Conservation (phyloP, 495 filamentous ascomycete species). For the Aspergillus ostianus region DNA sequence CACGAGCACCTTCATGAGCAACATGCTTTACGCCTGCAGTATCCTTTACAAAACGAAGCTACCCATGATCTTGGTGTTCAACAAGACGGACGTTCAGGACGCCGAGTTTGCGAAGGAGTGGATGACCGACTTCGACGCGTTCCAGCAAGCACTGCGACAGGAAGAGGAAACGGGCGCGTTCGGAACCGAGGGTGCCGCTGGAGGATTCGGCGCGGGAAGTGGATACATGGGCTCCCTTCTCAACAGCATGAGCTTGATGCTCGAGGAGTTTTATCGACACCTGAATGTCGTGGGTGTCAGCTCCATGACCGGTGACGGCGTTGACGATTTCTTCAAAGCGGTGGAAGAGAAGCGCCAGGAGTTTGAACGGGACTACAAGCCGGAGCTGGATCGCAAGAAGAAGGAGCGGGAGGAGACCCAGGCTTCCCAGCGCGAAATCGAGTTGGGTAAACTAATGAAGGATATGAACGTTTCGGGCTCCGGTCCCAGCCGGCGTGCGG, state of each 20-base stretch:
- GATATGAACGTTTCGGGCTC: constrained; percentile 76
- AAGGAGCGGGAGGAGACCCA: constrained; percentile 73
- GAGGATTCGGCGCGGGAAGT: constrained; percentile 65
- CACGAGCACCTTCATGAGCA: constrained; percentile 97
- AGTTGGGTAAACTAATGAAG: constrained; percentile 89
- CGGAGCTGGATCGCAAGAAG: constrained; percentile 79
- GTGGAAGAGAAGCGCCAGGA: constrained; percentile 84
- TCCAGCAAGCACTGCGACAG: constrained; percentile 76
- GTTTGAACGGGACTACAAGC: constrained; percentile 87
- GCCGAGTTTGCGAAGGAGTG: constrained; percentile 93
- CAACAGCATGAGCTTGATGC: constrained; percentile 95
- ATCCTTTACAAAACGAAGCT: constrained; percentile 98
- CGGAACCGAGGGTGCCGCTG: constrained; percentile 64
- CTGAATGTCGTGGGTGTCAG: constrained; percentile 90
- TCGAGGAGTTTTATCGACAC: constrained; percentile 96
- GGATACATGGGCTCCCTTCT: constrained; percentile 97
- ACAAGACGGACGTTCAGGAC: constrained; percentile 94
- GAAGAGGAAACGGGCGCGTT: constrained; percentile 80
- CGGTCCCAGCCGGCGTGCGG: constrained; percentile 28
- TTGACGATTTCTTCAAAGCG: constrained; percentile 89
- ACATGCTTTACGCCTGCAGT: constrained; percentile 98
- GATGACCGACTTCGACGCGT: constrained; percentile 99
- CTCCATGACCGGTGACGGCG: constrained; percentile 86
- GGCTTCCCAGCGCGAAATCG: constrained; percentile 65
- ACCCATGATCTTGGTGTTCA: constrained; percentile 97